A percentile compares a stretch with the other conserved stretches of the same genome.
phyloP scores from a whole-genome alignment of 164 flowering plant genomes.

The Platanus orientalis region DNA sequence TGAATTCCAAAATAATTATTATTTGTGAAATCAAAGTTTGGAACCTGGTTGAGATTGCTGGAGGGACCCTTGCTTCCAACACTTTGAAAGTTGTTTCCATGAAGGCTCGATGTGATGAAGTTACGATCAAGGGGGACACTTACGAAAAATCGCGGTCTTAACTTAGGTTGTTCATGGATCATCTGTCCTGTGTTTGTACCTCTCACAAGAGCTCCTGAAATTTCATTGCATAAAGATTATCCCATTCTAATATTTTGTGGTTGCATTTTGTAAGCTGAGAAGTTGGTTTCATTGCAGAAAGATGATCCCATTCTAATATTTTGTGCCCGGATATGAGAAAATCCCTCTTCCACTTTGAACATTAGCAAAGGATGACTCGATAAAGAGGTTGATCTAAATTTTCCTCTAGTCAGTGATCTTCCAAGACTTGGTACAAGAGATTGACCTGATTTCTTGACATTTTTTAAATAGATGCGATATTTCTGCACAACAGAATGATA shows the following conservation, averaged over 20 bases:
- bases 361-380: background rate
- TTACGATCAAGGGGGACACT: too few species aligned
- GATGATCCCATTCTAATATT: too few species aligned
- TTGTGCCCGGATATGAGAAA: too few species aligned
- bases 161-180: background rate
- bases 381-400: background rate
- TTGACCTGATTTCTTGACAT: background rate
- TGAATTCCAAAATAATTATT: background rate
- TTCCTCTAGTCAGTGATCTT: constrained; percentile 1
- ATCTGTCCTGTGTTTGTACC: background rate
- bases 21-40: background rate
- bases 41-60: background rate
- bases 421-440: background rate
- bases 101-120: background rate
- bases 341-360: background rate
- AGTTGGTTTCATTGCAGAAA: too few species aligned
- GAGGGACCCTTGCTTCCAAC: background rate
- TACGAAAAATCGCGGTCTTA: background rate
- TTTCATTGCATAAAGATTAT: background rate
- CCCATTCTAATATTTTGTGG: background rate
- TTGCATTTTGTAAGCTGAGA: background rate
- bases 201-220: background rate
- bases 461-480: constrained; percentile 4
- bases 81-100: background rate
- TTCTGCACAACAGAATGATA: background rate